phyloP scores from a whole-genome alignment of 331 rosid species.

The Quercus lobata region DNA sequence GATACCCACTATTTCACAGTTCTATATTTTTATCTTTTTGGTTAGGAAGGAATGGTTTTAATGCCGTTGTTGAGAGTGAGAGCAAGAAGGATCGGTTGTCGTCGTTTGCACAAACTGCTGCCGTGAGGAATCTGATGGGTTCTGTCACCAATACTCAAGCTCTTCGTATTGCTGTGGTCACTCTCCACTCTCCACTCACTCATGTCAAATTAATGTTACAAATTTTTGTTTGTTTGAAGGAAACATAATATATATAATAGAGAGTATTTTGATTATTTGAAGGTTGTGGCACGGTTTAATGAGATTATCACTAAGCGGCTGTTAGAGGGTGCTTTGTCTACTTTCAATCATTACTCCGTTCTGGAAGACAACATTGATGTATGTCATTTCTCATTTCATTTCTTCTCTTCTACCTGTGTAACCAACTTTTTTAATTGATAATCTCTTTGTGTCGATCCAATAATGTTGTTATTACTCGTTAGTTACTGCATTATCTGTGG shows the following conservation, averaged over 20 bases:
- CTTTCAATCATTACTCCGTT: constrained; percentile 72
- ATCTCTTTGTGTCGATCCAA: no score
- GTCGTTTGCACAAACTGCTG: constrained; percentile 48
- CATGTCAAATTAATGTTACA: no score
- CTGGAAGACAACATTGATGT: constrained; percentile 86
- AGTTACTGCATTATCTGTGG: no score
- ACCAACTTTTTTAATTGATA: no score
- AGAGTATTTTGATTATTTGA: constrained; percentile 4
- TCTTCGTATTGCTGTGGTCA: constrained; percentile 84
- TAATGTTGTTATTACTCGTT: no score
- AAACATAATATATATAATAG: no score
- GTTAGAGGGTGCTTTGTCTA: constrained; percentile 83
- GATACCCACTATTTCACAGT: no score
- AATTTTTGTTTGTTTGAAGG: no score
- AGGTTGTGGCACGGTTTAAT: constrained; percentile 96
- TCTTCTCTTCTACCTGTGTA: background rate
- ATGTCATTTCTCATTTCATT: constrained; percentile 10
- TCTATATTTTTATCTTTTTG: no score
- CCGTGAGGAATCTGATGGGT: constrained; percentile 75
- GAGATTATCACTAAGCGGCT: constrained; percentile 78
- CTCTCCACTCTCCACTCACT: background rate
- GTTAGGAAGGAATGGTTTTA: constrained; percentile 17
- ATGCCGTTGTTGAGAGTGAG: constrained; percentile 12
- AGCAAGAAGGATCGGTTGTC: constrained; percentile 33
- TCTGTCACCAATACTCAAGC: constrained; percentile 65